phyloP scores from a whole-genome alignment of 1,284 basidiomycete genomes.

The Tylopilus sp. region DNA sequence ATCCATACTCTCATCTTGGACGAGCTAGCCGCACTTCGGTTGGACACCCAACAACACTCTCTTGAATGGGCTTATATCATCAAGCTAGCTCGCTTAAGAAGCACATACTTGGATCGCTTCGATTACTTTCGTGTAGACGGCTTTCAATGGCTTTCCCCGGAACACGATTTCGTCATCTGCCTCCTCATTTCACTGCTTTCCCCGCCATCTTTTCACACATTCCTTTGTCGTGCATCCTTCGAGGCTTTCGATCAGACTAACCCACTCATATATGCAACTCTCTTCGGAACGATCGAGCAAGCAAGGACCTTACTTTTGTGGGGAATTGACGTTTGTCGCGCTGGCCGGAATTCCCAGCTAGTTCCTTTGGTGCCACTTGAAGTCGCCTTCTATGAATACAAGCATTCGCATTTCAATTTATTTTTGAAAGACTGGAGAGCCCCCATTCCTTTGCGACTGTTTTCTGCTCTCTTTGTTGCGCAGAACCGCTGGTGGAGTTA shows the following conservation, averaged over 20 bases:
- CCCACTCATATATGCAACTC: no score
- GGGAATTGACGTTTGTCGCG: no score
- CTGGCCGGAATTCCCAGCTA: background rate
- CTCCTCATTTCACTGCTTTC: no score
- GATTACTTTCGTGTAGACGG: no score
- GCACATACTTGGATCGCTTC: no score
- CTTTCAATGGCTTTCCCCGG: background rate
- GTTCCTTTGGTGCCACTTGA: background rate
- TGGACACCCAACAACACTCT: background rate
- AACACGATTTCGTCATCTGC: background rate
- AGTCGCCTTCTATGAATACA: background rate
- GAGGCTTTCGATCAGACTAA: no score
- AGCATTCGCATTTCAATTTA: background rate
- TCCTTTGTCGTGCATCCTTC: no score
- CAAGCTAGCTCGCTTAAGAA: background rate
- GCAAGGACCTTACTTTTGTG: no score
- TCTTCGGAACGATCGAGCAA: no score
- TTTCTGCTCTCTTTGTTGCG: background rate
- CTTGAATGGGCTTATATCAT: background rate
- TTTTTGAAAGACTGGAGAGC: background rate
- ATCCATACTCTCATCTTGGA: background rate
- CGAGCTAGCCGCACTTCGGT: background rate
- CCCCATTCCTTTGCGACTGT: background rate
- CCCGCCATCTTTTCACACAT: no score
- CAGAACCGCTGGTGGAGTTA: background rate